Evolutionary conservation across 2,329 filamentous ascomycete genomes (phyloP).

Genomic region (Penicillium concentricum): DNA sequence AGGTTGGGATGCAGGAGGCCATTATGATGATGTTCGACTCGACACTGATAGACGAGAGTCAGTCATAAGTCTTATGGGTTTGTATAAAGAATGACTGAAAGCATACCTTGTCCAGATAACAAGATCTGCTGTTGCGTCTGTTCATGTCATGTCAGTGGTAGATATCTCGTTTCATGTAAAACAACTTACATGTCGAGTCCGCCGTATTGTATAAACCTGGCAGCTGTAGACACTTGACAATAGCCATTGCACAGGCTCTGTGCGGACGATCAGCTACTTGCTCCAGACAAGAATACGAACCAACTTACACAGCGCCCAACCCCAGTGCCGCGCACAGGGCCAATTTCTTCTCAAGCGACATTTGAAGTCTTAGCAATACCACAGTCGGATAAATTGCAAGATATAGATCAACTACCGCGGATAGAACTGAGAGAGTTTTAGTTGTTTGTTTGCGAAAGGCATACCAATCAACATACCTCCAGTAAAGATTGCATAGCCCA

Average conservation of each 20-base stretch:
- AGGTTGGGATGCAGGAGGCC: slow-evolving; percentile 37
- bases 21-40: slow-evolving; percentile 37
- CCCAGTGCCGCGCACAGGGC: not conserved
- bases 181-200: not conserved
- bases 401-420: slow-evolving; percentile 33
- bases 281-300: too few relatives aligned
- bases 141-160: not conserved
- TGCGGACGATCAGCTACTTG: not conserved
- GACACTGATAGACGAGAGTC: slow-evolving; percentile 16
- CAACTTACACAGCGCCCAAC: not conserved
- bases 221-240: slow-evolving; percentile 35
- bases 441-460: not conserved
- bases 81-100: not conserved
- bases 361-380: slow-evolving; percentile 34
- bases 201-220: slow-evolving; percentile 23
- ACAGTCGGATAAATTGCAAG: slow-evolving; percentile 34
- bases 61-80: not conserved
- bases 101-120: slow-evolving; percentile 2
- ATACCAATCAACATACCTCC: slow-evolving; percentile 32
- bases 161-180: not conserved
- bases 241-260: slow-evolving; percentile 34
- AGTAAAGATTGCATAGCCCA: slow-evolving; percentile 42
- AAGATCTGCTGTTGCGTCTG: slow-evolving; percentile 2
- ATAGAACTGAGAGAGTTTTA: slow-evolving; percentile 19
- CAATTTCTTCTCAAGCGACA: slow-evolving; percentile 30